Evolutionary conservation across 1,284 basidiomycete species (phyloP), one percentile per base, ranked within the genome.

Genomic region (Melampsora americana): DNA sequence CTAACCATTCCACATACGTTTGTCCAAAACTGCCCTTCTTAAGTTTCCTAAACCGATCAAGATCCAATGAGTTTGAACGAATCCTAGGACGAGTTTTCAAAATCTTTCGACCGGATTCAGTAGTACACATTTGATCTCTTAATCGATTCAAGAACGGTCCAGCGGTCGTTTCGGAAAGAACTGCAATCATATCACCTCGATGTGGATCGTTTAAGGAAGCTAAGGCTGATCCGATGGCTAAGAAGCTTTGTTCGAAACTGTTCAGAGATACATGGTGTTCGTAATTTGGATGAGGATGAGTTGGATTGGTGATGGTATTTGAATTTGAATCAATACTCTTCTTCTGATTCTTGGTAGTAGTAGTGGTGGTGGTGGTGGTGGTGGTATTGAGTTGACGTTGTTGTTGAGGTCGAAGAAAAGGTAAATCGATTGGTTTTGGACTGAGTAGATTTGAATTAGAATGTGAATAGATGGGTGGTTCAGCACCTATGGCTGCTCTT

Each of bases 171-270:
- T 98, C 95, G 30, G 91, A 92, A 11, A 96, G 86, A 7, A 92
- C 90, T 26, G 95, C 94, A 60, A 98, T 88, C 89, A 97, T 92
- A 83, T 97, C 94, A 80, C 90, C 93, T 80, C 95, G 86, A 60
- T 89, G 86, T 23, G 94, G 93, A 82, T 96, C 88, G 62, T 88
- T 84, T 18, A 99, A 86, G 9, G 93, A 89, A 85, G 92, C 89
- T 61, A 95, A 82, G 0, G 92, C 93, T 28, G 92, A 91, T 5
- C 95, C 95, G 14, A 89, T 87, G 5, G 93, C 90, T 69, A 98
- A 87, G 78, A 99, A 88, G 7, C 89, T 88, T 82, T 90, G 91
- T 83, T 95, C 91, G 79, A 93, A 89, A 80, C 86, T 85, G 81
- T 88, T 91, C 60, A 96, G 85, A 3, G 90, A 91, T 75, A 93